These are phyloP conservation scores for Kodamaea fungicola DNA, from an alignment of 1,139 yeast species.

Conservation along the genomic window DNA sequence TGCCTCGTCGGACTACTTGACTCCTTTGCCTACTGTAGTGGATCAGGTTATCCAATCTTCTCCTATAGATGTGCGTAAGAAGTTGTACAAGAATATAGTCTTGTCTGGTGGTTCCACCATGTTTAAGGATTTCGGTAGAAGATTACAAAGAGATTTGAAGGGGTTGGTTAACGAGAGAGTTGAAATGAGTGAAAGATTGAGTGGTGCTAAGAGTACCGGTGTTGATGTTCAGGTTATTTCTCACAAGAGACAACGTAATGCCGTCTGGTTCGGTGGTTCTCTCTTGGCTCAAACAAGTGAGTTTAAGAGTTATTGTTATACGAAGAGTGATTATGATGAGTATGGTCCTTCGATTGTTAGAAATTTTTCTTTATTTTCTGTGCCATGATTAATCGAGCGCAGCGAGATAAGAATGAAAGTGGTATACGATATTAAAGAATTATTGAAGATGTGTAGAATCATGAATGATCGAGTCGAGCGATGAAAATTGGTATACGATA, in stretches of 20 bases:
- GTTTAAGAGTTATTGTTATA: conserved; percentile 93
- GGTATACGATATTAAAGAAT: too few relatives aligned
- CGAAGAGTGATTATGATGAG: conserved; percentile 96
- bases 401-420: too few relatives aligned
- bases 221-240: conserved; percentile 96
- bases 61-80: conserved; percentile 97
- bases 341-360: conserved; percentile 97
- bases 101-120: conserved; percentile 96
- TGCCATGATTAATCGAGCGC: conserved; percentile 47
- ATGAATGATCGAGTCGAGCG: too few relatives aligned
- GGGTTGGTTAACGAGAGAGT: conserved; percentile 85
- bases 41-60: conserved; percentile 93
- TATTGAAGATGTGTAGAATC: too few relatives aligned
- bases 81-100: conserved; percentile 91
- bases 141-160: conserved; percentile 93
- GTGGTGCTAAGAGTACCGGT: conserved; percentile 88
- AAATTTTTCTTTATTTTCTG: conserved; percentile 89
- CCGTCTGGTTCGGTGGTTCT: conserved; percentile 99
- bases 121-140: conserved; percentile 97
- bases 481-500: too few relatives aligned
- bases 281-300: conserved; percentile 95
- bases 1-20: conserved; percentile 88
- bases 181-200: conserved; percentile 69
- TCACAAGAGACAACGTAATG: conserved; percentile 96
- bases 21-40: conserved; percentile 92